Evolutionary conservation across 2,329 filamentous ascomycete genomes (phyloP).

Genomic region (Pestalotiopsis sp.): DNA sequence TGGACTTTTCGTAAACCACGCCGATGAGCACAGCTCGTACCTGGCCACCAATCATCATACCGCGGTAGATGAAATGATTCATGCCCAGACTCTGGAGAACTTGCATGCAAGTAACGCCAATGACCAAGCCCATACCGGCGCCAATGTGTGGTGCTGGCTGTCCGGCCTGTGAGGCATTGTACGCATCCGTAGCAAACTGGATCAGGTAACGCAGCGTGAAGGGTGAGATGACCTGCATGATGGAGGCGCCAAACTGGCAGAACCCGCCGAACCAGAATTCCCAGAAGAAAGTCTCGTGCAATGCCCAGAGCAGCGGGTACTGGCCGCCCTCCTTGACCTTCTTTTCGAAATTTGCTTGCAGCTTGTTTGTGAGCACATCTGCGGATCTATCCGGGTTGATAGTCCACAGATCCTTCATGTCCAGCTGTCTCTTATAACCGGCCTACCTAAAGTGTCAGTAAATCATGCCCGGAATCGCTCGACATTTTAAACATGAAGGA

Average conservation of each 20-base stretch:
- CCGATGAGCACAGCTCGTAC: conserved; percentile 79
- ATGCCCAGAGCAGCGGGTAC: conserved; percentile 74
- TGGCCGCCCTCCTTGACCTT: conserved; percentile 70
- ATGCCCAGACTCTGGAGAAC: conserved; percentile 77
- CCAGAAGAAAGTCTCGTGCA: conserved; percentile 82
- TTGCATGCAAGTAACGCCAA: conserved; percentile 88
- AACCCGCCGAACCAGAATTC: conserved; percentile 87
- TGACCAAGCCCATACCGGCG: conserved; percentile 76
- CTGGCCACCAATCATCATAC: conserved; percentile 90
- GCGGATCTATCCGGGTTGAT: conserved; percentile 82
- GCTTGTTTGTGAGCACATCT: conserved; percentile 66
- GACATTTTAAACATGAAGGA: conserved; percentile 10
- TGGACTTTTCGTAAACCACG: conserved; percentile 88
- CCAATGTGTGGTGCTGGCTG: conserved; percentile 68
- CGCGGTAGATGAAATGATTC: conserved; percentile 90
- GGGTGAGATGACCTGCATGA: conserved; percentile 81
- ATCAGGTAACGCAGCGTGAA: conserved; percentile 88
- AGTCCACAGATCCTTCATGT: conserved; percentile 83
- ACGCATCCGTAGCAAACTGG: conserved; percentile 80
- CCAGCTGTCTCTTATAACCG: conserved; percentile 83
- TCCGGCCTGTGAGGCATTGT: conserved; percentile 57
- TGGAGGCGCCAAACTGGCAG: conserved; percentile 72
- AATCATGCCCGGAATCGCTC: background rate
- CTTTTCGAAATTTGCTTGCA: conserved; percentile 70
- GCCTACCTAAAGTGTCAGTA: conserved; percentile 46